These are phyloP conservation scores for Aspergillus sp. DNA, from an alignment of 2,329 filamentous ascomycete species.

Conservation along the genomic window DNA sequence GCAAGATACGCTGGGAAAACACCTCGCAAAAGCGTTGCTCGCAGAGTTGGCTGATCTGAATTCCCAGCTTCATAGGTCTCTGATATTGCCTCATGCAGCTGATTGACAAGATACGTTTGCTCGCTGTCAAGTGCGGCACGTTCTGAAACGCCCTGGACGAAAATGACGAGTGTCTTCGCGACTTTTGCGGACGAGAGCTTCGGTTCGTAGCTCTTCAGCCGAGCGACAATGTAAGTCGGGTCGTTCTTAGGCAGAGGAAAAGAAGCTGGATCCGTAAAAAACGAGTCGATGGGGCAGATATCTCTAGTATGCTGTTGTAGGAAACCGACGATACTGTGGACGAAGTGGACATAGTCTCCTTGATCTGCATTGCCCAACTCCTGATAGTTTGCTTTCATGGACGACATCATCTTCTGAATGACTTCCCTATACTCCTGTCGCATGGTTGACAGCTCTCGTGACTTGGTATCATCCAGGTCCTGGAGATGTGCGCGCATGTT, in stretches of 20 bases:
- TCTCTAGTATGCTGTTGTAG: slow-evolving; percentile 60
- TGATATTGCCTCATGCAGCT: slow-evolving; percentile 53
- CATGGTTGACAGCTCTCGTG: slow-evolving; percentile 36
- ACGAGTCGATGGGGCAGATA: slow-evolving; percentile 56
- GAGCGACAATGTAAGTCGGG: slow-evolving; percentile 63
- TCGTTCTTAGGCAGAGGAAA: slow-evolving; percentile 62
- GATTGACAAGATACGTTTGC: slow-evolving; percentile 56
- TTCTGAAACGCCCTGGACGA: slow-evolving; percentile 60
- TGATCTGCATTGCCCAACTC: slow-evolving; percentile 48
- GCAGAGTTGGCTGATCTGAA: slow-evolving; percentile 45
- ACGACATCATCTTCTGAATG: slow-evolving; percentile 57
- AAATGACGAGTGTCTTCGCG: slow-evolving; percentile 57
- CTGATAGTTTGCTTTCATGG: slow-evolving; percentile 62
- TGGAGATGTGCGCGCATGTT: slow-evolving; percentile 59
- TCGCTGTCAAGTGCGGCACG: slow-evolving; percentile 59
- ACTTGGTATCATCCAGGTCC: slow-evolving; percentile 30
- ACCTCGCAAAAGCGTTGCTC: slow-evolving; percentile 52
- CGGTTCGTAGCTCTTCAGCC: slow-evolving; percentile 58
- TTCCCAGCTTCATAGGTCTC: slow-evolving; percentile 45
- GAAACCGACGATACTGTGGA: slow-evolving; percentile 59
- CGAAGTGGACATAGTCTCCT: slow-evolving; percentile 61
- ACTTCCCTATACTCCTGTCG: slow-evolving; percentile 51
- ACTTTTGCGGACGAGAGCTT: slow-evolving; percentile 51
- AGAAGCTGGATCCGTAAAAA: slow-evolving; percentile 60
- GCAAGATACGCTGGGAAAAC: slow-evolving; percentile 60